Conservation (phyloP, 139 green algal species). For the Chlorella sp. region DNA sequence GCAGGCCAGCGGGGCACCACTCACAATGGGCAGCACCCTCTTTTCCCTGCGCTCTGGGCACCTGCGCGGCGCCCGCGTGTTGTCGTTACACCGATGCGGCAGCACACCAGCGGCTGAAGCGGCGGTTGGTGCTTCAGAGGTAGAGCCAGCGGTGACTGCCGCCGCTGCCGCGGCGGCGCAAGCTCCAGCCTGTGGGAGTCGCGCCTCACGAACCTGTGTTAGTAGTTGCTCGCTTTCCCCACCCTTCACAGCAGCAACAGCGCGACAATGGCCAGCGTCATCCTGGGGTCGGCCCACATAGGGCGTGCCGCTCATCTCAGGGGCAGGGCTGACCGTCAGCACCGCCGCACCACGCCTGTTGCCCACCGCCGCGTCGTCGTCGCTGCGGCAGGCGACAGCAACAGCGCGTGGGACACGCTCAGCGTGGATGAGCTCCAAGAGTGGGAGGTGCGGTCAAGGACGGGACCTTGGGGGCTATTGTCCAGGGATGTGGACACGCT, state of each 20-base stretch:
- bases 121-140: too few relatives aligned
- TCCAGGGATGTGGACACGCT: neutral
- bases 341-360: neutral
- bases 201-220: neutral
- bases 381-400: neutral
- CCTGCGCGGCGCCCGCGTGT: too few relatives aligned
- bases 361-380: neutral
- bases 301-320: neutral
- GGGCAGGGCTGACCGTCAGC: too few relatives aligned
- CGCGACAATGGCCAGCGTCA: neutral
- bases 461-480: neutral
- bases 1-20: too few relatives aligned
- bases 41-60: too few relatives aligned
- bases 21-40: too few relatives aligned
- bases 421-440: conserved; percentile 26
- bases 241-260: neutral
- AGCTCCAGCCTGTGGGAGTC: too few relatives aligned
- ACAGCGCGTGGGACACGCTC: conserved; percentile 22
- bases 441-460: neutral
- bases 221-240: neutral
- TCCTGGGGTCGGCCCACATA: neutral
- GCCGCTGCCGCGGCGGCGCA: too few relatives aligned
- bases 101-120: too few relatives aligned
- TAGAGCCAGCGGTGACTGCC: too few relatives aligned
- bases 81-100: too few relatives aligned